Evolutionary conservation across 176 grass and related monocot species (phyloP).

Genomic region (Raddia guianensis): DNA sequence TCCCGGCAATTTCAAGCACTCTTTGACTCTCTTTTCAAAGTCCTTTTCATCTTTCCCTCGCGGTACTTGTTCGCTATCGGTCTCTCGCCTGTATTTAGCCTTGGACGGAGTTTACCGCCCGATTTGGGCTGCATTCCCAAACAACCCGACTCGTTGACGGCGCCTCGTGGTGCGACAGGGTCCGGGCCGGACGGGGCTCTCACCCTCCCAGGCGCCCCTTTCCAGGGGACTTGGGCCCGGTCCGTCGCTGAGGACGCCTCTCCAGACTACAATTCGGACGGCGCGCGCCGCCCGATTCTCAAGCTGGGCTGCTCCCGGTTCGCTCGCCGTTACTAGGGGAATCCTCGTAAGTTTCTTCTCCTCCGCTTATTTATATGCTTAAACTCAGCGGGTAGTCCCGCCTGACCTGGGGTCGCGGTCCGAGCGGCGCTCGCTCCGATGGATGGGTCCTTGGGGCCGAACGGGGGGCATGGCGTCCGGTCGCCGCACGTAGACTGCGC

Average conservation of each 20-base stretch:
- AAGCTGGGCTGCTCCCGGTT: too few species aligned
- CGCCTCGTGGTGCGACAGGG: conserved; percentile 65
- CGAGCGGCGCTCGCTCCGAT: too few species aligned
- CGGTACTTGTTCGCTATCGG: conserved; percentile 69
- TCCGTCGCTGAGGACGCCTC: conserved; percentile 56
- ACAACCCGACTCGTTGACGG: conserved; percentile 35
- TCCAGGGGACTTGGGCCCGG: conserved; percentile 57
- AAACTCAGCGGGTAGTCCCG: too few species aligned
- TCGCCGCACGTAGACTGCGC: too few species aligned
- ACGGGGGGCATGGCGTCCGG: too few species aligned
- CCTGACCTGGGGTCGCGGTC: too few species aligned
- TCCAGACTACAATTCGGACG: conserved; percentile 41
- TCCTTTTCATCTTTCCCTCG: conserved; percentile 76
- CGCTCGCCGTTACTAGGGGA: too few species aligned
- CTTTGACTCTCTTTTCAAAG: conserved; percentile 77
- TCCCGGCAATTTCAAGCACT: conserved; percentile 63
- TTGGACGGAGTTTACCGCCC: conserved; percentile 55
- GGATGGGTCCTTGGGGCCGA: too few species aligned
- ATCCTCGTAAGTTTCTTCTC: too few species aligned
- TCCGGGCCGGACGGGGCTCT: conserved; percentile 66
- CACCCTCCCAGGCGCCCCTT: conserved; percentile 67
- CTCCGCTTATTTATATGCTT: too few species aligned
- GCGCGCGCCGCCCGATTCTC: too few species aligned
- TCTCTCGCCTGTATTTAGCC: conserved; percentile 56
- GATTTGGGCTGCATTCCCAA: conserved; percentile 48